Conservation (phyloP, 371 early-diverging fungal genomes). For the Mycotypha africana region DNA sequence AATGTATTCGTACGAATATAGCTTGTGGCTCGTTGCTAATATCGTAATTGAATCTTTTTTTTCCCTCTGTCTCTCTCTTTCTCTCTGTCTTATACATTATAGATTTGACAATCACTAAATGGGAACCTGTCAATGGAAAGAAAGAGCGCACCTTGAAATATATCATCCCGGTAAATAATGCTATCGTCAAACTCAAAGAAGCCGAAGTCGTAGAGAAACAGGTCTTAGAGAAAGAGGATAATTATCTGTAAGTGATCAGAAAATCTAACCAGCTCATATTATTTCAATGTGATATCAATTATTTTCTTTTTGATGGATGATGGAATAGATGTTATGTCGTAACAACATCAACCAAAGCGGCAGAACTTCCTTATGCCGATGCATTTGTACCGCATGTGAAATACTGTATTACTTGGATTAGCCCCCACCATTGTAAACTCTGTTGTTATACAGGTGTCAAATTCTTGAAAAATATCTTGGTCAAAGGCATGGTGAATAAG, state of each 20-base stretch:
- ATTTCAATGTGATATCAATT: constrained; percentile 6
- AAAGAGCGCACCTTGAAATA: constrained; percentile 40
- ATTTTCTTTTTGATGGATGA: background rate
- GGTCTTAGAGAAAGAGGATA: constrained; percentile 42
- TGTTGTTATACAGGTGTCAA: constrained; percentile 48
- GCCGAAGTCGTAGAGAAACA: constrained; percentile 57
- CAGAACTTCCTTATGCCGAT: constrained; percentile 54
- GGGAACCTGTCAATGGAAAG: constrained; percentile 30
- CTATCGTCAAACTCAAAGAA: constrained; percentile 39
- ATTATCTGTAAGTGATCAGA: constrained; percentile 43
- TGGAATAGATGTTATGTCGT: constrained; percentile 31
- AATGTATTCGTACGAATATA: no score
- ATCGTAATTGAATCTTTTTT: no score
- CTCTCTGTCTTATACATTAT: no score
- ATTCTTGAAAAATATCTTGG: constrained; percentile 50
- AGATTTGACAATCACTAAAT: constrained; percentile 41
- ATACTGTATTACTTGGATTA: constrained; percentile 52
- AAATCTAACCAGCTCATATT: background rate
- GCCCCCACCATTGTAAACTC: constrained; percentile 37
- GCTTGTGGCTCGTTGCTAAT: no score
- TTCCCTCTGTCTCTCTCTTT: no score
- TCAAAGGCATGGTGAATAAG: constrained; percentile 45
- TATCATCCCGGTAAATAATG: constrained; percentile 49
- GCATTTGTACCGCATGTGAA: constrained; percentile 52
- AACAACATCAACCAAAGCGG: constrained; percentile 40